Percentiles rank a stretch among this genome's conserved stretches.
phyloP scores from a whole-genome alignment of 345 rosid genomes.

The Arabidopsis suecica region DNA sequence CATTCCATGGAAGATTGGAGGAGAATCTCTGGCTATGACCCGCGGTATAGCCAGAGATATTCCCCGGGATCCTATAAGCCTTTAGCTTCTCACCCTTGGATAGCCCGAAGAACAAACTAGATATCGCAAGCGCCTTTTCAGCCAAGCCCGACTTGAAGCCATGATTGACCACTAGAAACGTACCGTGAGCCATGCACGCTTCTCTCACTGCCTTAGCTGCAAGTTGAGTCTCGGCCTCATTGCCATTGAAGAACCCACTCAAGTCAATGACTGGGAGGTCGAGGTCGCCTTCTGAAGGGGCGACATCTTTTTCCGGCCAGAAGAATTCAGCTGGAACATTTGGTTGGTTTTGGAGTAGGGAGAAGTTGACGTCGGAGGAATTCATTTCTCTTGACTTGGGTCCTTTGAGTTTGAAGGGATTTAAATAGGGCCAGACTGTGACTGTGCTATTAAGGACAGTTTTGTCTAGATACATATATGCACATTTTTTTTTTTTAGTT shows the following conservation, averaged over 20 bases:
- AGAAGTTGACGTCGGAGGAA: slow-evolving; percentile 36
- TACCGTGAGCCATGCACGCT: slow-evolving; percentile 68
- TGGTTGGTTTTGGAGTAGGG: slow-evolving; percentile 36
- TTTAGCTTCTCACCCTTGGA: slow-evolving; percentile 43
- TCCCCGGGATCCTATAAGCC: slow-evolving; percentile 41
- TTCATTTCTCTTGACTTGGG: slow-evolving; percentile 13
- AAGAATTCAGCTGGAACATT: slow-evolving; percentile 46
- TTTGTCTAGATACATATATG: neutral
- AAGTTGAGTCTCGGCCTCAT: slow-evolving; percentile 39
- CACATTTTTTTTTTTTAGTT: neutral
- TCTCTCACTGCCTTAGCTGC: slow-evolving; percentile 46
- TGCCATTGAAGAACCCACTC: slow-evolving; percentile 52
- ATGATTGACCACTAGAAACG: slow-evolving; percentile 71
- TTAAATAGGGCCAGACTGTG: neutral
- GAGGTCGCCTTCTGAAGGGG: slow-evolving; percentile 46
- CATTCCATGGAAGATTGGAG: slow-evolving; percentile 73
- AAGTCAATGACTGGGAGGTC: slow-evolving; percentile 57
- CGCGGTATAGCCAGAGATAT: slow-evolving; percentile 52
- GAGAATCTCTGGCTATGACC: slow-evolving; percentile 57
- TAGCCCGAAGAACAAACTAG: slow-evolving; percentile 50
- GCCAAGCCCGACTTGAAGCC: slow-evolving; percentile 54
- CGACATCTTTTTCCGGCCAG: slow-evolving; percentile 54
- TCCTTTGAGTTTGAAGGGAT: neutral
- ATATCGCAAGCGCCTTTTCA: slow-evolving; percentile 38
- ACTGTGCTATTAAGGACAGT: neutral